Conservation (phyloP, 345 rosid genomes). For the Orychophragmus violaceus region DNA sequence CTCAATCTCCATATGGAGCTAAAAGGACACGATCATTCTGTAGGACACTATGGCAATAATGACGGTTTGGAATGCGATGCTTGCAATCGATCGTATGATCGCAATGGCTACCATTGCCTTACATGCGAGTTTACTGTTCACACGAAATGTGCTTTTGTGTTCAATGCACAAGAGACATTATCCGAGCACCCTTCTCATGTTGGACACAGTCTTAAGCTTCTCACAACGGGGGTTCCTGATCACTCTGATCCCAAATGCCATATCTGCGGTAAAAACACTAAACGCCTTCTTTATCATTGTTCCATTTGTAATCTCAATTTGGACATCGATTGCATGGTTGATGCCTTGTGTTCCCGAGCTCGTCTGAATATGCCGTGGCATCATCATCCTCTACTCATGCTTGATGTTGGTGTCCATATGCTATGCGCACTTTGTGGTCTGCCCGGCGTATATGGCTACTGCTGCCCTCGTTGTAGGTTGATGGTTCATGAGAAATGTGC, state of each 20-base stretch:
- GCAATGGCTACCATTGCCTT: neutral
- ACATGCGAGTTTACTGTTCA: neutral
- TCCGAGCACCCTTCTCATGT: neutral
- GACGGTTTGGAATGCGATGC: neutral
- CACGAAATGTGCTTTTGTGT: neutral
- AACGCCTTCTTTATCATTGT: neutral
- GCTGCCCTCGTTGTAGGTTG: neutral
- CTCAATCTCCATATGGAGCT: neutral
- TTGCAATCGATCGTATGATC: neutral
- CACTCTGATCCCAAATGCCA: neutral
- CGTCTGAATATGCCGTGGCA: too few species aligned
- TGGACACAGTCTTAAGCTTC: neutral
- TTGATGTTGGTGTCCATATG: neutral
- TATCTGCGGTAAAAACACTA: neutral
- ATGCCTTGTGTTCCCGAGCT: neutral
- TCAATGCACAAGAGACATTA: too few species aligned
- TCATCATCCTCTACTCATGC: neutral
- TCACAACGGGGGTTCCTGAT: conserved; percentile 4
- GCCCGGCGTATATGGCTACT: neutral
- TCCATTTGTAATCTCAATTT: neutral
- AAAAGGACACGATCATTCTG: neutral
- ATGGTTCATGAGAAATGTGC: too few species aligned
- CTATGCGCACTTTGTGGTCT: neutral
- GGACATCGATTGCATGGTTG: neutral
- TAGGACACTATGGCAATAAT: neutral